Evolutionary conservation across 495 filamentous ascomycete genomes (phyloP), one percentile per base, ranked within the genome.

Genomic region (Bacidia gigantensis): DNA sequence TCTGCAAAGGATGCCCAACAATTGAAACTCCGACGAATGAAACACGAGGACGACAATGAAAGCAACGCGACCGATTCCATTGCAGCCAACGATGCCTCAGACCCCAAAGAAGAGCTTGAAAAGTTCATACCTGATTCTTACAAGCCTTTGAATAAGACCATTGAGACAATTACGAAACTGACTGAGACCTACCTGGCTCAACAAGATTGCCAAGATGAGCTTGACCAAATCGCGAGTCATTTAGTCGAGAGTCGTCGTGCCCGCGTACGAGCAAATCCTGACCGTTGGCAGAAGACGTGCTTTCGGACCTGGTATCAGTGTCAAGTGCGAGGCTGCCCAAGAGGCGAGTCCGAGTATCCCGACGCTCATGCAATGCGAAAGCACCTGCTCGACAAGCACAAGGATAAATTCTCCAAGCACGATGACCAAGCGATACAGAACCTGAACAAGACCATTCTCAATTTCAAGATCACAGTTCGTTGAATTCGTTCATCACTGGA

Each of bases 281-380:
- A 53, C 11, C 44, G 49, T 9, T 58, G 53, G 56, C 52, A 52
- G 40, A 55, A 42, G 3, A 39, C 53, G 9, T 58, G 56, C 40
- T 58, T 53, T n/a, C 49, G 53, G 10, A 52, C 56, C 11, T 58
- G 56, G 56, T 58, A 58, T 26, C 56, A 56, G 32, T 58, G 56
- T 32, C 50, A 49, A 11, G 29, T 45, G 1, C 21, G 12, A 2
- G 21, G 26, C 17, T 58, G 56, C 42, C 56, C 49, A n/a, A 40
- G 56, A 23, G 56, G 49, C 20, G 42, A 58, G 24, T 49, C 55
- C 17, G 53, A 56, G 20, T 58, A 58, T 39, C 23, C 29, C 0
- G 45, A 46, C 23, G 21, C 44, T 20, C 24, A 48, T 14, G 14
- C 46, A 1, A 45, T 58, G 18, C 2, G 35, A 11, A 49, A 55